Evolutionary conservation across 1,284 basidiomycete species (phyloP), one percentile per base, ranked within the genome.

Genomic region (Microbotryum lychnidis-dioicae): DNA sequence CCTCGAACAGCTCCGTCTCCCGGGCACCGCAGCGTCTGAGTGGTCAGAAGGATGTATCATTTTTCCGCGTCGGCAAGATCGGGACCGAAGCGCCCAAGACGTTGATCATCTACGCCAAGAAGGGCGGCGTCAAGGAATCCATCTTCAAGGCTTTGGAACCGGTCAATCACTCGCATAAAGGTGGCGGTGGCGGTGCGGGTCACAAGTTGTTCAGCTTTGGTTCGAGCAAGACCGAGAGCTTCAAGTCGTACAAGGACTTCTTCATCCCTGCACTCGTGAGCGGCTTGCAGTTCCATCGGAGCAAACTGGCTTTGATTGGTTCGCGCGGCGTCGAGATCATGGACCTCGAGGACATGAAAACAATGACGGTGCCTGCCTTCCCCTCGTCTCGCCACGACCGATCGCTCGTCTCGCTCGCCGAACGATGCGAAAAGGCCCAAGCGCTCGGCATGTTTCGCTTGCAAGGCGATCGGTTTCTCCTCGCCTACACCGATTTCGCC

Each of bases 101-200:
- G 0, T 78, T 96, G 23, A 87, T 98, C 9, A 86, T 96, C 58
- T 67, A 92, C 76, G 93, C 93, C 85, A 94, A 92, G 80, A 89
- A 87, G 77, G 92, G 87, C 77, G 89, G 91, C 62, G 89, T 92
- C 21, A 76, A 70, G 83, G 90, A 96, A 69, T 91, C 89, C 61
- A 85, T 94, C 49, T 96, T 98, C 80, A 86, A 89, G 59, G 90
- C 92, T 1, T 80, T 97, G 18, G 94, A 97, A 72, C 93, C 93
- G 1, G 87, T 97, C 69, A 87, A 87, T 71, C 89, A 89, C 65
- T 84, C 87, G 50, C 88, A 91, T 72, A 80, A 83, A 54, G 78
- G 82, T 49, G 87, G 67, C 27, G 60, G 82, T 63, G 82, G 81
- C 6, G 81, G 81, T 12, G 83, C 79, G 61, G 76, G 73, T 55